phyloP scores from a whole-genome alignment of 1,139 yeast genomes.

The Hemisphaericaspora xylanilytica region DNA sequence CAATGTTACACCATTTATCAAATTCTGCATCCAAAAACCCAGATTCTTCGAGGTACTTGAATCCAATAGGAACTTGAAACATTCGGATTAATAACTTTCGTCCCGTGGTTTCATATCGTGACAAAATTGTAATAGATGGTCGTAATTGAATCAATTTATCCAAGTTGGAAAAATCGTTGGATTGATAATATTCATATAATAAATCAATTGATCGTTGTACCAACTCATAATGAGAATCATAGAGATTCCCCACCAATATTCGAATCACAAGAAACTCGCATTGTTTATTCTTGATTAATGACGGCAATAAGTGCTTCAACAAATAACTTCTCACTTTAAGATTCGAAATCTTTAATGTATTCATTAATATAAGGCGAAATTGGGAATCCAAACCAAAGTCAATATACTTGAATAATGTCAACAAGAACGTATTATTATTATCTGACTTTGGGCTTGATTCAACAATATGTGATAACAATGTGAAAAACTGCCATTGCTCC shows the following conservation, averaged over 20 bases:
- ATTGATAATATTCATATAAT: constrained; percentile 17
- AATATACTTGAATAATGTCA: constrained; percentile 56
- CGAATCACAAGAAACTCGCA: constrained; percentile 42
- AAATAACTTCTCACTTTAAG: constrained; percentile 53
- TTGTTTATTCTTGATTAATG: constrained; percentile 32
- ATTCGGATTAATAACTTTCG: constrained; percentile 27
- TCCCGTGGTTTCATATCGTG: constrained; percentile 24
- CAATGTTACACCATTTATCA: constrained; percentile 26
- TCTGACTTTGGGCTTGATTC: constrained; percentile 35
- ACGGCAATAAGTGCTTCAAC: constrained; percentile 51
- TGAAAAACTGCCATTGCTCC: constrained; percentile 82
- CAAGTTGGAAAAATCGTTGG: constrained; percentile 17
- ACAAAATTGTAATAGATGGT: constrained; percentile 33
- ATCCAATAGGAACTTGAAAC: constrained; percentile 33
- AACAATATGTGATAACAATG: constrained; percentile 71
- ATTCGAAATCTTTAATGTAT: constrained; percentile 60
- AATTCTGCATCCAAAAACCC: constrained; percentile 36
- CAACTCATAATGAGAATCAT: constrained; percentile 61
- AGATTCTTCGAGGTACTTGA: constrained; percentile 31
- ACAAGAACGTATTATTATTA: constrained; percentile 53
- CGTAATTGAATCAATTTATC: constrained; percentile 27
- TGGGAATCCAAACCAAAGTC: constrained; percentile 66
- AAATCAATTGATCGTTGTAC: constrained; percentile 56
- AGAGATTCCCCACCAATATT: constrained; percentile 64
- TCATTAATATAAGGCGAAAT: constrained; percentile 62